Conservation (phyloP, 176 grass and related monocot genomes). For the Thalia dealbata region DNA sequence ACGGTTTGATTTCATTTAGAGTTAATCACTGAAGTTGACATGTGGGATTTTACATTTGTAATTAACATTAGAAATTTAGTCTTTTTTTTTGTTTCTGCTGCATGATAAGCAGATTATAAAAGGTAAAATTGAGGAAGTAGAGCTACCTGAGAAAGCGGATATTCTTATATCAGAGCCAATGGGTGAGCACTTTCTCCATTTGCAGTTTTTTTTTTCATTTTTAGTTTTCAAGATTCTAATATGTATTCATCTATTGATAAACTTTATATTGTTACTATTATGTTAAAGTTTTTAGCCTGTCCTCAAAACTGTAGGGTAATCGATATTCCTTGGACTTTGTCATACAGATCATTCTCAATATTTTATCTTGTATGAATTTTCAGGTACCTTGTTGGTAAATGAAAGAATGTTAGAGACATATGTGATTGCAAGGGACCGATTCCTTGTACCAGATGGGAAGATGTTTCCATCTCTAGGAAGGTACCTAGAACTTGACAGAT, state of each 20-base stretch:
- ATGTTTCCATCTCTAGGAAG: conserved; percentile 99
- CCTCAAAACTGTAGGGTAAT: too few relatives aligned
- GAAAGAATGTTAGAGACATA: conserved; percentile 99
- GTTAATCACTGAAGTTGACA: conserved; percentile 10
- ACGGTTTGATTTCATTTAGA: conserved; percentile 61
- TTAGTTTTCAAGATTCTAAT: conserved; percentile 14
- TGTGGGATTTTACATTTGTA: conserved; percentile 1
- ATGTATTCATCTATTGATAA: background rate
- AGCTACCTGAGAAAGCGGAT: conserved; percentile 97
- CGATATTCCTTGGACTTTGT: too few relatives aligned
- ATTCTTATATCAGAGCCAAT: conserved; percentile 97
- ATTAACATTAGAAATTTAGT: background rate
- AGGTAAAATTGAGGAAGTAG: conserved; percentile 96
- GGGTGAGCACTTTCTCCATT: conserved; percentile 38
- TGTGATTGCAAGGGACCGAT: conserved; percentile 91
- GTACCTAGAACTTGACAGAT: conserved; percentile 23
- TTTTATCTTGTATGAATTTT: conserved; percentile 15
- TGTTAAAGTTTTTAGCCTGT: too few relatives aligned
- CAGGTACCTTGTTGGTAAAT: conserved; percentile 96
- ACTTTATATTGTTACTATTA: background rate
- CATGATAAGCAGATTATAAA: conserved; percentile 59
- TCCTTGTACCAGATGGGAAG: conserved; percentile 79
- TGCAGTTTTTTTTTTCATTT: background rate
- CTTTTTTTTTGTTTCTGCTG: conserved; percentile 10
- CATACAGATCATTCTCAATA: background rate